Percentiles rank a stretch among this genome's conserved stretches.
phyloP scores from a whole-genome alignment of 1,284 basidiomycete genomes.

The Leccinum subfulvum region DNA sequence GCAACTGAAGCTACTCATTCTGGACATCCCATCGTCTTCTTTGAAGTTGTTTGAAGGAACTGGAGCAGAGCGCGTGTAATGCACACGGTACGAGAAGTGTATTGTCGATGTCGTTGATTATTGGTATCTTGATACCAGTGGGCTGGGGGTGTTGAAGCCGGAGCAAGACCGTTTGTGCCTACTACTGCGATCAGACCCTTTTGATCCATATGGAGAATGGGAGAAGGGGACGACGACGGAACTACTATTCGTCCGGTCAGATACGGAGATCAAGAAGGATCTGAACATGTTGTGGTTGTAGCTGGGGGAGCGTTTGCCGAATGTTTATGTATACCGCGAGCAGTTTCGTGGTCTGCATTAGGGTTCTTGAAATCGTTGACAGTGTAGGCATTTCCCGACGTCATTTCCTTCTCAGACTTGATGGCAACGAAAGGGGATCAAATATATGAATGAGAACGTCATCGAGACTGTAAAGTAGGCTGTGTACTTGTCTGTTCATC shows the following conservation, averaged over 20 bases:
- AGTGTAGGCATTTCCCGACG: no score
- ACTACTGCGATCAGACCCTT: slow-evolving; percentile 30
- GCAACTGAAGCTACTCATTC: slow-evolving; percentile 28
- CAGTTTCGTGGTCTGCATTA: not conserved
- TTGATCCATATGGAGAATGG: slow-evolving; percentile 30
- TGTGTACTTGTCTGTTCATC: not conserved
- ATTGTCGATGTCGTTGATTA: slow-evolving; percentile 33
- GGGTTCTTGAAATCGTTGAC: not conserved
- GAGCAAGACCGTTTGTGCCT: slow-evolving; percentile 32
- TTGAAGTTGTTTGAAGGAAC: slow-evolving; percentile 22
- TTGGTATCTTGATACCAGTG: slow-evolving; percentile 34
- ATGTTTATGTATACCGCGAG: not conserved
- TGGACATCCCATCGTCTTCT: slow-evolving; percentile 23
- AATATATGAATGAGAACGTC: not conserved
- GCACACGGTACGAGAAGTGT: slow-evolving; percentile 21
- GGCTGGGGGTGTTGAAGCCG: slow-evolving; percentile 23
- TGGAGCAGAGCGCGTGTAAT: slow-evolving; percentile 13
- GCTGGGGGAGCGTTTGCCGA: not conserved
- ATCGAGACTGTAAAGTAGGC: not conserved
- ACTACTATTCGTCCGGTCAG: slow-evolving; percentile 26
- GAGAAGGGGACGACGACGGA: slow-evolving; percentile 29
- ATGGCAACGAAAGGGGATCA: not conserved
- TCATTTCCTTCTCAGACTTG: not conserved
- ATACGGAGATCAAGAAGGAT: slow-evolving; percentile 19
- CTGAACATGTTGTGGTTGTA: slow-evolving; percentile 29